These are phyloP conservation scores for Oligophagozyma castellii DNA, from an alignment of 1,139 yeast genomes.

Conservation along the genomic window DNA sequence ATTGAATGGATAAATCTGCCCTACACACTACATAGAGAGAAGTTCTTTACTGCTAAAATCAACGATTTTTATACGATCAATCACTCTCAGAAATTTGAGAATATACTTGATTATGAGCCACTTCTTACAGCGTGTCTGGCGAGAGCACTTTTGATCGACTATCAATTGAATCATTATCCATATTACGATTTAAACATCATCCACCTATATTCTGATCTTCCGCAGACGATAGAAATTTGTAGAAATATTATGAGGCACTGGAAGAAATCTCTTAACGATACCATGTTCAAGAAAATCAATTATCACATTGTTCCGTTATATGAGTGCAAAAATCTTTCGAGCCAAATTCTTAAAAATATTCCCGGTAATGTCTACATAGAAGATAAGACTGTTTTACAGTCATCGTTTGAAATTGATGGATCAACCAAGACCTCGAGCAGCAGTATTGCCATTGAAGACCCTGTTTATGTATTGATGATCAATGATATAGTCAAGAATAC, in stretches of 20 bases:
- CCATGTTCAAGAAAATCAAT: conserved; percentile 14
- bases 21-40: conserved; percentile 8
- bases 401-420: conserved; percentile 3
- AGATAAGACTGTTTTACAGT: background rate
- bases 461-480: conserved; percentile 18
- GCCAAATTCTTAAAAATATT: conserved; percentile 5
- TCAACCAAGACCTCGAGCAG: conserved; percentile 2
- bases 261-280: conserved; percentile 7
- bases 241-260: conserved; percentile 12
- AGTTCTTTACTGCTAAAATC: conserved; percentile 10
- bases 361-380: conserved; percentile 11
- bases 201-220: conserved; percentile 17
- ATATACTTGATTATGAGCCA: conserved; percentile 12
- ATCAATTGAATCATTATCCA: conserved; percentile 21
- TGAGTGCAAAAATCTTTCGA: conserved; percentile 6
- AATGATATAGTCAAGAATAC: conserved; percentile 18
- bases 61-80: background rate
- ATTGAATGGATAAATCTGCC: conserved; percentile 13
- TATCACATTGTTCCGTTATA: conserved; percentile 18
- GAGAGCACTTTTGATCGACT: conserved; percentile 20
- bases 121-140: conserved; percentile 17
- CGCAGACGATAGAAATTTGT: conserved; percentile 10
- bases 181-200: conserved; percentile 21
- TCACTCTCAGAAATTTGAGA: conserved; percentile 3
- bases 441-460: conserved; percentile 12